Base-by-base conservation (phyloP, 1,139 yeast genomes). In the Nakaseomyces sp. region DNA sequence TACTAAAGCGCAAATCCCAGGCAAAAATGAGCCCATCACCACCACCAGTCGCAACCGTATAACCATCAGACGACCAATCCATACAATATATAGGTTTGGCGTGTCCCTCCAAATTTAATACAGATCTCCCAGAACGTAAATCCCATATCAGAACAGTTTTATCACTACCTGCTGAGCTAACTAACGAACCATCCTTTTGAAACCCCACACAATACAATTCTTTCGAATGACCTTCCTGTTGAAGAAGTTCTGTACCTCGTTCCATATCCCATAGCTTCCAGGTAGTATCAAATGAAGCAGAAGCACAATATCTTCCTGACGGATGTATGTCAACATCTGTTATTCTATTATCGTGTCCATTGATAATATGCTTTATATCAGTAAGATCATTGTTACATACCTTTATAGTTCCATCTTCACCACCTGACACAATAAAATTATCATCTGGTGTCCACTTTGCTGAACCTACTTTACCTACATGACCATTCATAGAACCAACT, bases 221-320 rank as follows among this genome's bases (percentile, higher is more conserved):
- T 53, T 78, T 81, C 1, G 87, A 70, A 57, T 91, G 97, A 0
- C 97, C 96, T 57, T 87, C 96, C 61, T 91, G 97, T 40, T 68
- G 56, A 24, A 71, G 66, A 5, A 81, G 52, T 45, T 73, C 74
- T 24, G 57, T 54, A 39, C 68, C 69, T 1, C 69, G 74, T 9
- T 67, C 66, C 0, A 77, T 50, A 61, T 91, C 96, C 95, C 95
- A 88, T 5, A 88, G 61, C 48, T 87, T 74, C 96, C 97, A 91
- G 0, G 96, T 87, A 48, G 73, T 73, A 61, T 91, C 98, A 56
- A 75, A 81, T 0, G 96, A 87, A 0, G 95, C 84, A 19, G 88
- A 72, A 0, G 81, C 83, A 1, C 79, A 56, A 51, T 64, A 76
- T 3, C 63, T 54, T 0, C 78, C 77, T 2, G 67, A 56, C 0